Base-by-base conservation (phyloP, 108 stramenopile genomes). In the Cyclotella atomus region DNA sequence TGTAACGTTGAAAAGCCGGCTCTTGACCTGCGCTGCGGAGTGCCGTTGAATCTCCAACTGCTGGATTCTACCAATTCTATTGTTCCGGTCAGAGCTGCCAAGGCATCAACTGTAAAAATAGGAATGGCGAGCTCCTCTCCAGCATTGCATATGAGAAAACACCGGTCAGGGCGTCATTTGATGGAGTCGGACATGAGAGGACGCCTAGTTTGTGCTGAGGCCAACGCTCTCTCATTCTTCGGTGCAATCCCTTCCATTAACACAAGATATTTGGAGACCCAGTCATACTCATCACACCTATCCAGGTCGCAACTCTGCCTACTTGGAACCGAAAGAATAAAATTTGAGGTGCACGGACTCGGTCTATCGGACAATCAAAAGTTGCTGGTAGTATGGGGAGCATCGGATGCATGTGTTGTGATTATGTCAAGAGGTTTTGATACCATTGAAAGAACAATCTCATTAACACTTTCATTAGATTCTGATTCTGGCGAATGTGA, bases 331-430 rank as follows among this genome's bases (percentile, higher is more conserved):
- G 63, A 73, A 41, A 56, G 49, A 14, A 49, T 89, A 15, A 59
- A 77, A 16, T 93, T 93, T 76, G 65, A 85, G 20, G 68, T 89
- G 28, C 62, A 76, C 17, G 90, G 93, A 3, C 64, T 94, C 52
- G 38, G 62, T 43, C 55, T 90, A 24, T 86, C 76, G 15, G 81
- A 75, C n/a, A 91, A 85, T 50, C 85, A 89, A 35, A 65, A 89
- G 2, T 88, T 87, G 49, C 38, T 94, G 8, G 41, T 90, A 28
- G 66, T 90, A 23, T 94, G 93, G 93, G 89, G 90, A 4, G 44
- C 68, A 25, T 65, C 86, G 41, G 76, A 87, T 52, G 89, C 85
- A 35, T 83, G 80, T 44, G 75, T 89, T 17, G 65, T 70, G 27
- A 62, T 93, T 9, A 1, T 93, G 21, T 83, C 82, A 17, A 64